These are phyloP conservation scores for Camptophora hylomeconis DNA, from an alignment of 2,329 filamentous ascomycete genomes.

Conservation along the genomic window DNA sequence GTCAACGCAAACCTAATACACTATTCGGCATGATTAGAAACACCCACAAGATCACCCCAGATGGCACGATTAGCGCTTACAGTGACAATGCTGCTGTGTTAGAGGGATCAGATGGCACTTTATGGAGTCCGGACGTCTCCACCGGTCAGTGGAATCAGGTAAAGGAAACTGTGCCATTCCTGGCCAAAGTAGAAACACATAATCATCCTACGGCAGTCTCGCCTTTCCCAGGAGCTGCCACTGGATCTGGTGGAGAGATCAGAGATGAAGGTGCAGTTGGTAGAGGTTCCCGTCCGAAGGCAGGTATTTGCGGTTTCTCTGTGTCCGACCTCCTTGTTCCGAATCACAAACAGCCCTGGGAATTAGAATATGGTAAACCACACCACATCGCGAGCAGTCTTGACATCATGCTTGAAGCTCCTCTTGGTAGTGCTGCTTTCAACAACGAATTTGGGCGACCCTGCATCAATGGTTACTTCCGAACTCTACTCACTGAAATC, in stretches of 20 bases:
- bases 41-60: conserved; percentile 66
- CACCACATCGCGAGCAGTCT: conserved; percentile 84
- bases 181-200: conserved; percentile 94
- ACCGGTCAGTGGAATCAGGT: conserved; percentile 80
- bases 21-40: conserved; percentile 95
- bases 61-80: conserved; percentile 86
- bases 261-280: conserved; percentile 91
- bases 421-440: conserved; percentile 86
- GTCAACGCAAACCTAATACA: conserved; percentile 61
- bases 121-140: conserved; percentile 78
- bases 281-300: conserved; percentile 82
- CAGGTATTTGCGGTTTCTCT: conserved; percentile 82
- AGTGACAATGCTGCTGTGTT: conserved; percentile 96
- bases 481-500: conserved; percentile 67
- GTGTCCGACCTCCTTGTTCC: conserved; percentile 91
- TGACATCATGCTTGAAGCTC: conserved; percentile 95
- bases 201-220: conserved; percentile 96
- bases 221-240: conserved; percentile 84
- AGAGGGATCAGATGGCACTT: conserved; percentile 55
- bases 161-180: conserved; percentile 73
- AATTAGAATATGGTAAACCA: conserved; percentile 70
- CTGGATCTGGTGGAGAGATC: conserved; percentile 89
- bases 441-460: conserved; percentile 97
- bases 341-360: conserved; percentile 72
- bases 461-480: conserved; percentile 77